A percentile compares a stretch with the other conserved stretches of the same genome.
phyloP scores from a whole-genome alignment of 345 rosid species.

The Aegle marmelos region DNA sequence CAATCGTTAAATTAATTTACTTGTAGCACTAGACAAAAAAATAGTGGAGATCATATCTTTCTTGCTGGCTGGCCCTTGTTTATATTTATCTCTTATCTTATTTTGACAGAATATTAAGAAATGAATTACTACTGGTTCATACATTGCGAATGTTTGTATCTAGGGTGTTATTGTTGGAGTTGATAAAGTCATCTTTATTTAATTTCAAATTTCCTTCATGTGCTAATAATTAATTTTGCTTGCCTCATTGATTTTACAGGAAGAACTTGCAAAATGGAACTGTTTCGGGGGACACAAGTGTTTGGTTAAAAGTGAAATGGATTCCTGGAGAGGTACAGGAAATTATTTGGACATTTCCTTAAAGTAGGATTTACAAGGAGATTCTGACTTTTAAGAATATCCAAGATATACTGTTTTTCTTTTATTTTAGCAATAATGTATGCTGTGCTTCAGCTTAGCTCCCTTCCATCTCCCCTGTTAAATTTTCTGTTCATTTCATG shows the following conservation, averaged over 20 bases:
- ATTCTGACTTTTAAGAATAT: background rate
- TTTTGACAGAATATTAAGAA: background rate
- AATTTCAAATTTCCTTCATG: constrained; percentile 4
- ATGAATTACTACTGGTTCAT: background rate
- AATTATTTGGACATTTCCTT: background rate
- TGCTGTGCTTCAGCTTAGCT: background rate
- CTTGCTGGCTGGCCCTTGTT: background rate
- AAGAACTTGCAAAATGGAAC: constrained; percentile 28
- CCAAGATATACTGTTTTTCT: background rate
- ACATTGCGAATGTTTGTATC: background rate
- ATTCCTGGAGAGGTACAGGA: constrained; percentile 70
- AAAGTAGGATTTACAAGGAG: background rate
- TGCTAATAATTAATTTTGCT: background rate
- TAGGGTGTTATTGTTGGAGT: background rate
- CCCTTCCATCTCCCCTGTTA: background rate
- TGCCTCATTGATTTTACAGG: constrained; percentile 29
- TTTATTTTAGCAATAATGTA: background rate
- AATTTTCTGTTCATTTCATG: background rate
- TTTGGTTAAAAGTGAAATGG: constrained; percentile 87
- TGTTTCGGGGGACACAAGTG: constrained; percentile 45
- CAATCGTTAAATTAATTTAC: background rate
- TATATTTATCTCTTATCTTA: background rate
- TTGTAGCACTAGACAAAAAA: background rate
- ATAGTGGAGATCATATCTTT: background rate
- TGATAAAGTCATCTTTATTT: constrained; percentile 19